phyloP scores from a whole-genome alignment of 495 filamentous ascomycete species.

The Podospora tetraspora region DNA sequence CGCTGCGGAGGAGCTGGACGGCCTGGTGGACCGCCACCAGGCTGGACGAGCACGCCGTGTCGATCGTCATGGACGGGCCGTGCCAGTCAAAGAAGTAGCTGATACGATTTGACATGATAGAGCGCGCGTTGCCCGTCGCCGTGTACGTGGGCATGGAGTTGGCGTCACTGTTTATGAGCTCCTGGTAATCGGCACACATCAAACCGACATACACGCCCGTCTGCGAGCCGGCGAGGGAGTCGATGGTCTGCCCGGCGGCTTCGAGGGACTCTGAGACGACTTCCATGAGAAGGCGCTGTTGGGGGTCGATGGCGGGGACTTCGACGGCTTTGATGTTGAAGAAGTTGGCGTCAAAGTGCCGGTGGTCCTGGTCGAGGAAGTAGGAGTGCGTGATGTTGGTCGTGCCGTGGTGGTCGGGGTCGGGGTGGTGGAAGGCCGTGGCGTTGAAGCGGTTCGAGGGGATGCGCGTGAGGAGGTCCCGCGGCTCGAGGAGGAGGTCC shows the following conservation, averaged over 20 bases:
- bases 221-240: slow-evolving; percentile 41
- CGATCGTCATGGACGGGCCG: slow-evolving; percentile 39
- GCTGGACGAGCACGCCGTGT: slow-evolving; percentile 54
- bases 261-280: slow-evolving; percentile 80
- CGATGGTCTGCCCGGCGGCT: slow-evolving; percentile 64
- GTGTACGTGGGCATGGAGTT: slow-evolving; percentile 41
- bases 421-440: slow-evolving; percentile 41
- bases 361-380: slow-evolving; percentile 45
- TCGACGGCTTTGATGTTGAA: slow-evolving; percentile 34
- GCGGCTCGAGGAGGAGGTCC: slow-evolving; percentile 19
- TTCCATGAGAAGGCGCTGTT: slow-evolving; percentile 54
- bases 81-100: slow-evolving; percentile 46
- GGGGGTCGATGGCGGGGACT: slow-evolving; percentile 57
- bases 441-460: slow-evolving; percentile 15
- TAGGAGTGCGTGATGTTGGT: slow-evolving; percentile 52
- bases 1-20: slow-evolving; percentile 41
- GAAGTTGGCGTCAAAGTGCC: slow-evolving; percentile 47
- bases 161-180: slow-evolving; percentile 13
- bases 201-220: slow-evolving; percentile 15
- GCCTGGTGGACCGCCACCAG: slow-evolving; percentile 50
- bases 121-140: slow-evolving; percentile 24
- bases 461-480: slow-evolving; percentile 7
- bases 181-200: slow-evolving; percentile 25
- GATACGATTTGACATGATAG: slow-evolving; percentile 45
- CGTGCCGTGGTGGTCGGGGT: slow-evolving; percentile 36